A percentile compares a stretch with the other conserved stretches of the same genome.
Conservation (phyloP, 306 rosid genomes). For the Delonix regia region DNA sequence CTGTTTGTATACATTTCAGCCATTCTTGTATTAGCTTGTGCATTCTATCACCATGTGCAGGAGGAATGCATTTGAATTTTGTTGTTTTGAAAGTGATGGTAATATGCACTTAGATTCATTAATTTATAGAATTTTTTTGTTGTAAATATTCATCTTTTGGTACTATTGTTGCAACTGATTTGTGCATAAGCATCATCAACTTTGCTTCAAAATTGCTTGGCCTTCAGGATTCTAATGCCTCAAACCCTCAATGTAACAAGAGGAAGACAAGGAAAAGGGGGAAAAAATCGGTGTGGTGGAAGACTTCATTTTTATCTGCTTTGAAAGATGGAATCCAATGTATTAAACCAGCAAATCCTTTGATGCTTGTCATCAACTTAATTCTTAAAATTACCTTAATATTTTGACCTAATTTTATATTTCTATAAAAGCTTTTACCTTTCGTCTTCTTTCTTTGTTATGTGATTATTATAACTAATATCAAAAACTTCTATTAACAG, state of each 20-base stretch:
- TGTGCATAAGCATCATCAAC: neutral
- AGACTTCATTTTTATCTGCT: neutral
- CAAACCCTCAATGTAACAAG: neutral
- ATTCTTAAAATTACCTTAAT: neutral
- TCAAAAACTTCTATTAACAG: slow-evolving; percentile 44
- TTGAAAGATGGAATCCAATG: neutral
- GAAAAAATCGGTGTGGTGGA: neutral
- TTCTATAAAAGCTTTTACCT: neutral
- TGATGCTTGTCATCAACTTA: neutral
- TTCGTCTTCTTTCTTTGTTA: neutral
- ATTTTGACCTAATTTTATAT: slow-evolving; percentile 1
- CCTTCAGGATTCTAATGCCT: neutral
- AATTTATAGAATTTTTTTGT: neutral
- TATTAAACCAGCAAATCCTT: neutral
- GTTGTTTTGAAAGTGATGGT: neutral
- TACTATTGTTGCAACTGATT: neutral
- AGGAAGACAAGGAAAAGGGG: neutral
- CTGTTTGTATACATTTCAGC: slow-evolving; percentile 45
- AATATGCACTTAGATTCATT: neutral
- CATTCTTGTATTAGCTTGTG: slow-evolving; percentile 55
- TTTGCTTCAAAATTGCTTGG: neutral
- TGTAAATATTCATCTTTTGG: neutral
- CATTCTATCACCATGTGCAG: slow-evolving; percentile 47
- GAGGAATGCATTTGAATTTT: slow-evolving; percentile 44
- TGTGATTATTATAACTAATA: slow-evolving; percentile 11